Evolutionary conservation across 73 alveolate species (phyloP).

Genomic region (Stentor roeselii): DNA sequence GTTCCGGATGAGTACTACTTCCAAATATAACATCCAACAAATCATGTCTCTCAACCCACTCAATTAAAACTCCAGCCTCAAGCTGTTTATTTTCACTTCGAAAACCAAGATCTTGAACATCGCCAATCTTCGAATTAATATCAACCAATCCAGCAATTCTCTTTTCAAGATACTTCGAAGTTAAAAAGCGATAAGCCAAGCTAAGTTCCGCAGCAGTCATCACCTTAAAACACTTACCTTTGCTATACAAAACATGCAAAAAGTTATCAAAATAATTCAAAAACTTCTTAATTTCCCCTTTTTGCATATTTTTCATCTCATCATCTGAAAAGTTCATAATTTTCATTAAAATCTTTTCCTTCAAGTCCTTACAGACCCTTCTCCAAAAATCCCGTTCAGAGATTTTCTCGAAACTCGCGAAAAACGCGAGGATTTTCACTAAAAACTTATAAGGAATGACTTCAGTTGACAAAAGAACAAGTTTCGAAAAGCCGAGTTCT

Average conservation of each 20-base stretch:
- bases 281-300: background rate
- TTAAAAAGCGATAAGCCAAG: constrained; percentile 38
- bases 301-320: background rate
- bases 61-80: background rate
- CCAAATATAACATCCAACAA: constrained; percentile 60
- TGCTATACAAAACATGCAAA: background rate
- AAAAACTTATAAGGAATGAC: background rate
- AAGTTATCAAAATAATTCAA: background rate
- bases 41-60: constrained; percentile 40
- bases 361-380: background rate
- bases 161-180: constrained; percentile 51
- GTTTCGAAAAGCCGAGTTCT: background rate
- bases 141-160: constrained; percentile 47
- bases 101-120: constrained; percentile 8
- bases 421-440: background rate
- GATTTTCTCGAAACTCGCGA: background rate
- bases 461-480: background rate
- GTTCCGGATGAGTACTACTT: constrained; percentile 52
- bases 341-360: too few relatives aligned
- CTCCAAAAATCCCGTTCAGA: background rate
- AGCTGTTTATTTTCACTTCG: background rate
- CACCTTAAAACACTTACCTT: background rate
- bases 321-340: background rate
- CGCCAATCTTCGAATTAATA: constrained; percentile 33
- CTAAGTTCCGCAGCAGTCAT: constrained; percentile 49